Evolutionary conservation across 2,329 filamentous ascomycete species (phyloP).

Genomic region (Verticillium nonalfalfae): DNA sequence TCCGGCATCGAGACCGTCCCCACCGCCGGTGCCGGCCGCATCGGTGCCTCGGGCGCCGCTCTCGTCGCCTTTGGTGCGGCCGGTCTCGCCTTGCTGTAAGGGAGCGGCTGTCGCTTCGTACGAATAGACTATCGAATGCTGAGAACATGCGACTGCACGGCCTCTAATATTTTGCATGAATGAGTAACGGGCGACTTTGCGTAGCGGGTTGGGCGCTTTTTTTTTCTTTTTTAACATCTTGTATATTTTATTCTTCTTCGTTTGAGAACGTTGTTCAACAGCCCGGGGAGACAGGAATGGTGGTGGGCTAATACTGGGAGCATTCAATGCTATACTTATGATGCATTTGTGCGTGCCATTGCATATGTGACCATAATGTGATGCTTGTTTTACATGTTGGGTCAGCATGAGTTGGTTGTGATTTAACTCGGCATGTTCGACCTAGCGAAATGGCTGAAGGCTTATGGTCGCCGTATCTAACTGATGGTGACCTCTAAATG

Average conservation of each 20-base stretch:
- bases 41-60: neutral
- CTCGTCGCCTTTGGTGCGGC: conserved; percentile 27
- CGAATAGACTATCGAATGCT: neutral
- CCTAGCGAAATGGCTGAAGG: too few species aligned
- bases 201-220: neutral
- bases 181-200: neutral
- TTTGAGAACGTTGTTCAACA: too few species aligned
- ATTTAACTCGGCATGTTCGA: too few species aligned
- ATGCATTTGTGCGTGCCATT: too few species aligned
- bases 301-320: too few species aligned
- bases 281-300: too few species aligned
- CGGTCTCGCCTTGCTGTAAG: conserved; percentile 25
- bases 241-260: neutral
- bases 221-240: neutral
- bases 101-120: neutral
- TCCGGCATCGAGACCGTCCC: conserved; percentile 19
- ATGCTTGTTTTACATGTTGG: too few species aligned
- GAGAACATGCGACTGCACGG: neutral
- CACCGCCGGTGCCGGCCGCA: conserved; percentile 18
- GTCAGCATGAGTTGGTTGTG: too few species aligned
- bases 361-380: too few species aligned
- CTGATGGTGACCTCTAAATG: too few species aligned
- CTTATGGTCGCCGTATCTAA: too few species aligned
- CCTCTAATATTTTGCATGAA: neutral
- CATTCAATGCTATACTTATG: too few species aligned